Evolutionary conservation across 83 land plant genomes (phyloP).

Genomic region (Thuja plicata): DNA sequence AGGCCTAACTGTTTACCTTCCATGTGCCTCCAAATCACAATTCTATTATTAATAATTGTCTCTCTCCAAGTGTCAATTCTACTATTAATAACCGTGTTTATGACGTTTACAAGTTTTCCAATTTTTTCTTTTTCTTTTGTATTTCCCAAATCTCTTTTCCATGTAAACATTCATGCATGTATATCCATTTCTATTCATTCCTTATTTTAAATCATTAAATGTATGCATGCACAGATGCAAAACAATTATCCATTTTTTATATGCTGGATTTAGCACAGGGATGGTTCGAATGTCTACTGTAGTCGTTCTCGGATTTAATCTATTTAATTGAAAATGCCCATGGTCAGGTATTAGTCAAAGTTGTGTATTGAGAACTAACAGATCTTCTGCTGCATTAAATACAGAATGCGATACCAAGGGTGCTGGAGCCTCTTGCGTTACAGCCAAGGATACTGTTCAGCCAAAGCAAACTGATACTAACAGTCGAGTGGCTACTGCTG

Average conservation of each 20-base stretch:
- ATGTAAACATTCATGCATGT: neutral
- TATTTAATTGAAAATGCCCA: neutral
- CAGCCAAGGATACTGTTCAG: slow-evolving; percentile 21
- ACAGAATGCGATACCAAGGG: slow-evolving; percentile 46
- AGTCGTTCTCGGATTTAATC: neutral
- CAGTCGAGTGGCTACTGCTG: slow-evolving; percentile 26
- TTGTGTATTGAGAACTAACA: neutral
- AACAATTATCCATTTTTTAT: neutral
- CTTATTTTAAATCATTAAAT: neutral
- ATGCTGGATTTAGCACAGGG: neutral
- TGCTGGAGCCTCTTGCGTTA: slow-evolving; percentile 1
- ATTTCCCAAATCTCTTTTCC: neutral
- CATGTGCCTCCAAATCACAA: neutral
- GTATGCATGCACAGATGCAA: neutral
- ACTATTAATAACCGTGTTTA: too few relatives aligned
- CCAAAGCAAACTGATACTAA: slow-evolving; percentile 21
- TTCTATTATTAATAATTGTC: neutral
- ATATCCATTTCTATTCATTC: neutral
- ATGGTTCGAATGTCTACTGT: neutral
- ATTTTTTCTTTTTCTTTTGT: neutral
- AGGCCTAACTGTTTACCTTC: neutral
- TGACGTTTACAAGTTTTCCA: too few relatives aligned
- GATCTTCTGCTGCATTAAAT: neutral
- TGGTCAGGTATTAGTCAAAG: neutral
- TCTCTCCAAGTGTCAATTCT: neutral